Conservation (phyloP, 331 rosid species). For the Acacia concinna region DNA sequence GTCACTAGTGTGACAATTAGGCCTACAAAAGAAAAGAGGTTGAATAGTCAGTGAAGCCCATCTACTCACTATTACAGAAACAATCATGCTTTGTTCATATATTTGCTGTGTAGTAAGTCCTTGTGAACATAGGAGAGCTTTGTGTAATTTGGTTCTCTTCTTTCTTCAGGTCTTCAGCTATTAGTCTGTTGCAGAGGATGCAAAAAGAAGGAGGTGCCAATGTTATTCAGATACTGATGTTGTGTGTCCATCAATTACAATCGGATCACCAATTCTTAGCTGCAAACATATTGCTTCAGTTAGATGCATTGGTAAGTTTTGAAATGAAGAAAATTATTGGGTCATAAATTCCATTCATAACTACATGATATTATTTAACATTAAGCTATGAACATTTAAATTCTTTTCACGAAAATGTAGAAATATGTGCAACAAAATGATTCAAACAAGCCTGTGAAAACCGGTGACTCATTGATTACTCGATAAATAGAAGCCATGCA, state of each 20-base stretch:
- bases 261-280: conserved; percentile 70
- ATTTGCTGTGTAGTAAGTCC: conserved; percentile 4
- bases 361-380: not conserved
- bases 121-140: conserved; percentile 17
- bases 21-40: too few relatives aligned
- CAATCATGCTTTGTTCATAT: conserved; percentile 5
- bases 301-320: conserved; percentile 57
- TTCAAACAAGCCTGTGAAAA: not conserved
- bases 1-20: not conserved
- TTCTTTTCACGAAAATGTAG: not conserved
- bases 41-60: too few relatives aligned
- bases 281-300: conserved; percentile 67
- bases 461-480: not conserved
- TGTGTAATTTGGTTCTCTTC: conserved; percentile 3
- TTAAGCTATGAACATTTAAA: too few relatives aligned
- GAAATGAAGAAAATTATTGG: conserved; percentile 16
- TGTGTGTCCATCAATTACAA: conserved; percentile 56
- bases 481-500: not conserved
- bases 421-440: conserved; percentile 16
- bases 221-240: conserved; percentile 56
- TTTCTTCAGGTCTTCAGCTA: conserved; percentile 61
- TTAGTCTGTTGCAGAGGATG: conserved; percentile 60
- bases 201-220: conserved; percentile 51
- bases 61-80: not conserved
- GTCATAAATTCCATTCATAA: conserved; percentile 15